Percentiles rank a stretch among this genome's conserved stretches.
phyloP scores from a whole-genome alignment of 2,329 filamentous ascomycete genomes.

The Rutstroemia sp. region DNA sequence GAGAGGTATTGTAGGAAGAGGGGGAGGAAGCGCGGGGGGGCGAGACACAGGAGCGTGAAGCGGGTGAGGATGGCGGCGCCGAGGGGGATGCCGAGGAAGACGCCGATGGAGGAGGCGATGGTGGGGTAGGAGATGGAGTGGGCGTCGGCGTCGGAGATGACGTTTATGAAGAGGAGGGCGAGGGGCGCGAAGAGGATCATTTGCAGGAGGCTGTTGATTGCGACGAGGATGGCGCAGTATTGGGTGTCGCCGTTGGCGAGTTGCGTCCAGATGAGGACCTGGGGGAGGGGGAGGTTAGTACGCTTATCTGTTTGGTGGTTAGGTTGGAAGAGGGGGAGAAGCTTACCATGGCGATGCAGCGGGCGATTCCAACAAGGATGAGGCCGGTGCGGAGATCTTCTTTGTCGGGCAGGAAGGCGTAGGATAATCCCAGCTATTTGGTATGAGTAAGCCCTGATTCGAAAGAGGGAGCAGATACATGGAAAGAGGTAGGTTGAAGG shows the following conservation, averaged over 20 bases:
- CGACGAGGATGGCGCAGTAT: slow-evolving; percentile 77
- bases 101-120: slow-evolving; percentile 73
- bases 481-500: neutral
- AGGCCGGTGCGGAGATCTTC: slow-evolving; percentile 55
- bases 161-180: slow-evolving; percentile 56
- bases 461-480: too few species aligned
- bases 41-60: slow-evolving; percentile 47
- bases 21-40: slow-evolving; percentile 57
- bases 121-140: slow-evolving; percentile 49
- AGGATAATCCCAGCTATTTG: slow-evolving; percentile 51
- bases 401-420: slow-evolving; percentile 58
- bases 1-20: slow-evolving; percentile 63
- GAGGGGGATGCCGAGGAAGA: slow-evolving; percentile 80
- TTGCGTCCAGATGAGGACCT: slow-evolving; percentile 64
- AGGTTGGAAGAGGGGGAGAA: neutral
- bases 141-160: slow-evolving; percentile 50
- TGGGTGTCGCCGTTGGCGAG: slow-evolving; percentile 70
- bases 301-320: neutral
- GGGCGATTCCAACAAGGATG: slow-evolving; percentile 74
- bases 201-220: slow-evolving; percentile 67
- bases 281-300: neutral
- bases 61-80: slow-evolving; percentile 73
- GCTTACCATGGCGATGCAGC: slow-evolving; percentile 85
- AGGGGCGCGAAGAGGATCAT: slow-evolving; percentile 67
- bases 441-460: neutral